Evolutionary conservation across 352 stramenopile species (phyloP).

Genomic region (Albugo laibachii): DNA sequence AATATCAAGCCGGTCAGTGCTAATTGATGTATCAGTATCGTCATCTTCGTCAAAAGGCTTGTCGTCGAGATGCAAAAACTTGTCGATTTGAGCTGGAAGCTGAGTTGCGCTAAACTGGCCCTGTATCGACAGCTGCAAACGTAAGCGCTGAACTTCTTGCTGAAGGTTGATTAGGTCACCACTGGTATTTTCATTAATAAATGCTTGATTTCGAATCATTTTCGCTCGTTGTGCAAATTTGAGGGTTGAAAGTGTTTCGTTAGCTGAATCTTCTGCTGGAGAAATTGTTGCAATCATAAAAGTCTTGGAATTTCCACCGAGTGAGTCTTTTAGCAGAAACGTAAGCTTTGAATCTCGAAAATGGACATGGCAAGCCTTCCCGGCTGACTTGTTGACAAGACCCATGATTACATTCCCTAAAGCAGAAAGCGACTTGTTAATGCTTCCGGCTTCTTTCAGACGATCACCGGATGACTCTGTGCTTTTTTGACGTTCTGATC

Average conservation of each 20-base stretch:
- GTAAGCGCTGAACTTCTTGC: conserved; percentile 46
- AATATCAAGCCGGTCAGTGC: too few relatives aligned
- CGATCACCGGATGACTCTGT: conserved; percentile 89
- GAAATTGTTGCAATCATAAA: conserved; percentile 75
- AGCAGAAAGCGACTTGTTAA: conserved; percentile 92
- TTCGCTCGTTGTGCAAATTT: conserved; percentile 75
- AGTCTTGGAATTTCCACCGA: conserved; percentile 74
- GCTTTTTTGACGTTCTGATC: conserved; percentile 92
- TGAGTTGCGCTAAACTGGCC: conserved; percentile 2
- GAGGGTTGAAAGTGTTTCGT: conserved; percentile 67
- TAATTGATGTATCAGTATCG: too few relatives aligned
- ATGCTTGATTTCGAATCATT: conserved; percentile 67
- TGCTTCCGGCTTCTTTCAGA: conserved; percentile 91
- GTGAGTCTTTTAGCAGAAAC: conserved; percentile 65
- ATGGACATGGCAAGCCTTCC: conserved; percentile 63
- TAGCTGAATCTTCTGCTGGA: conserved; percentile 66
- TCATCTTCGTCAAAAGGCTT: conserved; percentile 12
- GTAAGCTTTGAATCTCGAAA: conserved; percentile 77
- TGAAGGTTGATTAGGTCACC: conserved; percentile 40
- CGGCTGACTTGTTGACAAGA: conserved; percentile 53
- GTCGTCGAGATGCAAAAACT: conserved; percentile 5
- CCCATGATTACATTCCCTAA: conserved; percentile 91
- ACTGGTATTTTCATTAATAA: conserved; percentile 66
- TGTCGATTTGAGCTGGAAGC: too few relatives aligned
- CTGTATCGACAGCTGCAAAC: conserved; percentile 31